A percentile compares a stretch with the other conserved stretches of the same genome.
These are phyloP conservation scores for Cephaloascus fragrans DNA, from an alignment of 805 yeast genomes.

Conservation along the genomic window DNA sequence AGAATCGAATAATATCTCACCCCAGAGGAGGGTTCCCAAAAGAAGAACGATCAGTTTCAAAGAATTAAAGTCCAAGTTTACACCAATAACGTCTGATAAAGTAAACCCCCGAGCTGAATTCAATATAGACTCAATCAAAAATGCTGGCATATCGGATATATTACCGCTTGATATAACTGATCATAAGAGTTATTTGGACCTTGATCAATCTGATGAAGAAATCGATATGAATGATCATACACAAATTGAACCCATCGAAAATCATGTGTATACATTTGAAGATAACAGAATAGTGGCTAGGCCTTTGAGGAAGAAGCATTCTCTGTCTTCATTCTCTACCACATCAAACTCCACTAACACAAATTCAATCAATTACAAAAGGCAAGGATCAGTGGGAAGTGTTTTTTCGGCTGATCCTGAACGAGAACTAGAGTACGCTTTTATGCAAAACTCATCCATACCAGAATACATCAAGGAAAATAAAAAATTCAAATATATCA, in stretches of 20 bases:
- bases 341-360: not conserved
- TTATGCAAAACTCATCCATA: constrained; percentile 1
- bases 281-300: not conserved
- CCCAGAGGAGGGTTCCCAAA: not conserved
- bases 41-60: not conserved
- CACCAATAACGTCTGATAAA: not conserved
- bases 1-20: not conserved
- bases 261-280: not conserved
- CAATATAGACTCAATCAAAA: not conserved
- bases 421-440: not conserved
- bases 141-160: not conserved
- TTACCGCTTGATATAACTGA: not conserved
- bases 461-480: constrained; percentile 28
- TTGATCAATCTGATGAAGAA: not conserved
- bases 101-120: not conserved
- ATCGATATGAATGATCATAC: not conserved
- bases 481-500: constrained; percentile 31
- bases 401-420: not conserved
- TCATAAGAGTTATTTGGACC: not conserved
- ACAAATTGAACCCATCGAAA: not conserved
- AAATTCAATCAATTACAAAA: too few species aligned
- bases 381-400: not conserved
- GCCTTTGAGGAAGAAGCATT: not conserved
- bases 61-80: not conserved
- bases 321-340: not conserved